A percentile compares a stretch with the other conserved stretches of the same genome.
phyloP scores from a whole-genome alignment of 148 eudicot species.

The Rhododendron kiyosumense region DNA sequence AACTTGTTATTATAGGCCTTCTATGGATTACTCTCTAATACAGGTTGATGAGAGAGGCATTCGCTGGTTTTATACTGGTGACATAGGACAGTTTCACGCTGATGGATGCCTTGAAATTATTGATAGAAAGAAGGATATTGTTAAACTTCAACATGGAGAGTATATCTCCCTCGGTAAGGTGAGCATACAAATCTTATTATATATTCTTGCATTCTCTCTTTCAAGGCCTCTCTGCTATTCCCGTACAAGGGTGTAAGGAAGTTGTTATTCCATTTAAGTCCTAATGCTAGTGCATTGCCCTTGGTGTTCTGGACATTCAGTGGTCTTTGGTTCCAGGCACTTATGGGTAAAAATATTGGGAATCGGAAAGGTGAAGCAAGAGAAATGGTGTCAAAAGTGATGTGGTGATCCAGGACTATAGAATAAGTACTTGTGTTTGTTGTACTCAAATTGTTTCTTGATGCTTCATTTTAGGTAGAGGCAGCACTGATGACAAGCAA shows the following conservation, averaged over 20 bases:
- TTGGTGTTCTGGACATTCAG: background rate
- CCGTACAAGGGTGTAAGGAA: background rate
- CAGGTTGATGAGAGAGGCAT: conserved; percentile 86
- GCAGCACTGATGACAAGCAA: conserved; percentile 63
- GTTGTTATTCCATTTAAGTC: background rate
- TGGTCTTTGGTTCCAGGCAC: background rate
- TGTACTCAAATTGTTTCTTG: background rate
- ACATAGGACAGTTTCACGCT: conserved; percentile 83
- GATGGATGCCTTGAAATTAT: conserved; percentile 97
- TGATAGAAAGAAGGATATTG: conserved; percentile 97
- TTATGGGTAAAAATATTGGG: background rate
- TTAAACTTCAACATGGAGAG: conserved; percentile 98
- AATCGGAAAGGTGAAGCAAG: background rate
- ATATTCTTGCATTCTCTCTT: background rate
- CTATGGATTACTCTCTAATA: background rate
- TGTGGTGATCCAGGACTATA: background rate
- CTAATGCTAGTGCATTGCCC: background rate
- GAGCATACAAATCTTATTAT: background rate
- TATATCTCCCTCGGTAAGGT: conserved; percentile 96
- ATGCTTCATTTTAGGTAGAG: conserved; percentile 59
- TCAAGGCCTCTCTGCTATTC: background rate
- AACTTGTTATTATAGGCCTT: background rate
- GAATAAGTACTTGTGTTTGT: background rate
- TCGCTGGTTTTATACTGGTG: conserved; percentile 96
- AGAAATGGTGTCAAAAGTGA: background rate